These are phyloP conservation scores for Ophiostoma tasmaniense DNA, from an alignment of 2,329 filamentous ascomycete genomes.

Conservation along the genomic window DNA sequence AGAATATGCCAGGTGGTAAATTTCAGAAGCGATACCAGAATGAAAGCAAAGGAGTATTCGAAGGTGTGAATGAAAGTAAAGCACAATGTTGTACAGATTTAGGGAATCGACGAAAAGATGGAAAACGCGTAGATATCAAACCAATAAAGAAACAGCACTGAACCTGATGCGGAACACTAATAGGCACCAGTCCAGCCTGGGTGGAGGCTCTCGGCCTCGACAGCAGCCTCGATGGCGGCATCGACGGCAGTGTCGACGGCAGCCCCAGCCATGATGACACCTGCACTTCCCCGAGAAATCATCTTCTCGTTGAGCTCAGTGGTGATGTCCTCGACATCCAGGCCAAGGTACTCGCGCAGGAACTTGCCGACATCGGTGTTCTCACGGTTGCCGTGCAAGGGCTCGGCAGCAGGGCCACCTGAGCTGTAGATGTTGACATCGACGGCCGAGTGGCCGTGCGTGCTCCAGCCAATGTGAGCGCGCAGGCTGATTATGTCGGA, in stretches of 20 bases:
- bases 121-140: too few relatives aligned
- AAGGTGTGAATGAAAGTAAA: too few relatives aligned
- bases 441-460: conserved; percentile 85
- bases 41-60: neutral
- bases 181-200: conserved; percentile 6
- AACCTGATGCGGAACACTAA: neutral
- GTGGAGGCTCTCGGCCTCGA: neutral
- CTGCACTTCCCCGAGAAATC: conserved; percentile 61
- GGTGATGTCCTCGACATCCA: conserved; percentile 73
- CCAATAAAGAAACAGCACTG: neutral
- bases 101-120: too few relatives aligned
- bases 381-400: conserved; percentile 78
- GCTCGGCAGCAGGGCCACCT: conserved; percentile 52
- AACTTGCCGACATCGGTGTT: conserved; percentile 89
- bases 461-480: conserved; percentile 87
- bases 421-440: conserved; percentile 96
- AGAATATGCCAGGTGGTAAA: neutral
- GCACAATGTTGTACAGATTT: too few relatives aligned
- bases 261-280: neutral
- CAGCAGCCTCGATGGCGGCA: neutral
- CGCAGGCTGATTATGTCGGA: conserved; percentile 80
- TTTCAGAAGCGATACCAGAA: neutral
- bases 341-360: conserved; percentile 65
- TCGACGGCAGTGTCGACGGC: neutral
- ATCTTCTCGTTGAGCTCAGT: conserved; percentile 55